Evolutionary conservation across 2,329 filamentous ascomycete species (phyloP), one percentile per base, ranked within the genome.

Genomic region (Fusarium sp.): DNA sequence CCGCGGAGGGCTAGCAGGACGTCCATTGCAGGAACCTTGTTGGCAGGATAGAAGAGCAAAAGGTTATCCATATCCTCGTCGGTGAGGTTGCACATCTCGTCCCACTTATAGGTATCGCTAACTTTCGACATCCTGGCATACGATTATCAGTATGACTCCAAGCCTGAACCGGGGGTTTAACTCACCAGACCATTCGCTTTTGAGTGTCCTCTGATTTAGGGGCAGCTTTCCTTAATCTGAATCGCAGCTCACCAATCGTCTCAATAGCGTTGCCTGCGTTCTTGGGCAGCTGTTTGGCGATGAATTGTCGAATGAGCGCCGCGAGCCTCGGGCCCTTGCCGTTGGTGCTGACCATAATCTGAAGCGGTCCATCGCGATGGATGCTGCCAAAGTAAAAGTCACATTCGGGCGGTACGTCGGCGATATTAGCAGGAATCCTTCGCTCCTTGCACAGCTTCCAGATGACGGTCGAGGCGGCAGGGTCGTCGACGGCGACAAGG

Each of bases 291-390:
- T 84, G 85, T 21, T 84, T 86, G 19, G 94, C 94, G 69, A 99
- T 97, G 76, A 92, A 89, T 76, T 91, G 88, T 55, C 95, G 85
- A 51, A 99, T 92, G 47, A 94, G 90, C 71, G 93, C 95, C 11
- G 96, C 96, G 68, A 99, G 83, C 77, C 95, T 91, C 0, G 96
- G 96, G 0, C 96, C 96, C 78, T 97, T 98, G 53, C 96, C 96
- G 78, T 98, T 99, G 36, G 96, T 99, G 82, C 93, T 97, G 73
- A 99, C 95, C 96, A 99, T 99, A 75, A 99, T 91, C 83, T 99
- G 96, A 64, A 99, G 81, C 7, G 96, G 96, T 0, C 96, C 96
- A 78, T 99, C 96, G 51, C 96, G 91, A 81, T 99, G 93, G 39
- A 98, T 91, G 77, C 92, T 96, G 67, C 96, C 96, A 82, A 99